Evolutionary conservation across 352 stramenopile species (phyloP), one percentile per base, ranked within the genome.

Genomic region (Phytophthora multivora): DNA sequence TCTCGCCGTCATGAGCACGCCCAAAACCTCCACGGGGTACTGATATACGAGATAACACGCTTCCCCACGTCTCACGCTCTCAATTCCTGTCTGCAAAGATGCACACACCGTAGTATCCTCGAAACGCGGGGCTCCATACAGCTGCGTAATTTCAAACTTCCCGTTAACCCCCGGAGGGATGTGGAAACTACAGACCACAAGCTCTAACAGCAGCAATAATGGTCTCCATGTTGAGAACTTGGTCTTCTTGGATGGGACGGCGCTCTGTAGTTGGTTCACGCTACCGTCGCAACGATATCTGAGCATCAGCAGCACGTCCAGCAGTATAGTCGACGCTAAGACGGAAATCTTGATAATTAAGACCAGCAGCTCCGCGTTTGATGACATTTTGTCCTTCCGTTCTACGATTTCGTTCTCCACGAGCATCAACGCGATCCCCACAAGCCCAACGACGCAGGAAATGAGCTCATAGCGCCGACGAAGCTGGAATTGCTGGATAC

Each of bases 381-480:
- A 11, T 6, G 49, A 26, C 5, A 31, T 40, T 16, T 63, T 28
- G 5, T 26, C 52, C 2, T 42, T 65, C 8, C 45, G 57, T 58
- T 74, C 75, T 8, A 87, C 23, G 8, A 85, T 59, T 38, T 91
- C 80, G 52, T 90, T 91, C 52, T 89, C 71, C n/a, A 56, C 68
- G 4, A 92, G 74, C 83, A 92, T 92, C 25, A 92, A 39, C 15
- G 81, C 31, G 9, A 92, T 59, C 8, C 83, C 83, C 1, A 79
- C 15, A 0, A 88, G 59, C 13, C 59, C 83, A 1, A 86, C 28
- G 10, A 63, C 58, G 18, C 80, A 90, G 0, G 77, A 71, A n/a
- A 51, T 42, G n/a, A 88, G 62, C 38, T 90, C 80, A 62, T 73
- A 87, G 8, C 61, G 72, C 2, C 74, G 69, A 16, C 83, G 72